Evolutionary conservation across 2,329 filamentous ascomycete genomes (phyloP).

Genomic region (Zasmidium angulare): DNA sequence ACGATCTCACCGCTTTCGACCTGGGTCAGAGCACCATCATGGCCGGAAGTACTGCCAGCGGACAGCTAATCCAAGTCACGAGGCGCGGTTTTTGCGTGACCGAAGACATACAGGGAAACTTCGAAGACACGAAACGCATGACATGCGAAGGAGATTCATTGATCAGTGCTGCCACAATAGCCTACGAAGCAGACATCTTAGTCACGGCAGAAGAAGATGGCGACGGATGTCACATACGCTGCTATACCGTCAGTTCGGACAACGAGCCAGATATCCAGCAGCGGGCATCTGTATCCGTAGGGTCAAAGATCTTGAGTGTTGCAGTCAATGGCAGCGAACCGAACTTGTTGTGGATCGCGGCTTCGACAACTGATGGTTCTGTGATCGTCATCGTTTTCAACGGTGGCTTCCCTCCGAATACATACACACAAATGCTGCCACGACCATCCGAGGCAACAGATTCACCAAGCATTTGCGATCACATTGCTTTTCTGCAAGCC

Average conservation of each 20-base stretch:
- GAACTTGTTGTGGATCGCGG: conserved; percentile 12
- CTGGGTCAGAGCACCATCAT: conserved; percentile 26
- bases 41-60: conserved; percentile 19
- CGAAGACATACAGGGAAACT: conserved; percentile 23
- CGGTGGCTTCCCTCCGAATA: not conserved
- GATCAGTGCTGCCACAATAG: conserved; percentile 28
- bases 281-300: not conserved
- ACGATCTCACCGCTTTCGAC: conserved; percentile 24
- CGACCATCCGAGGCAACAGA: not conserved
- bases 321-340: conserved; percentile 9
- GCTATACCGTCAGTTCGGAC: not conserved
- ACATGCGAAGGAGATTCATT: conserved; percentile 7
- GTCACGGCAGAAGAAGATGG: conserved; percentile 20
- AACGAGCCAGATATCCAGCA: conserved; percentile 3
- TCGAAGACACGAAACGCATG: conserved; percentile 27
- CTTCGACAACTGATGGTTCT: conserved; percentile 15
- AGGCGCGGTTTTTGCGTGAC: conserved; percentile 23
- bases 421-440: not conserved
- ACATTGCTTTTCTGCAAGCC: conserved; percentile 22
- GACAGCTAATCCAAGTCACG: conserved; percentile 33
- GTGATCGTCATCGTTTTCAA: conserved; percentile 8
- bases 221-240: conserved; percentile 9
- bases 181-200: conserved; percentile 12
- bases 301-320: not conserved
- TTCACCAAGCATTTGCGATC: conserved; percentile 24